These are phyloP conservation scores for Aspergillus luchuensis DNA, from an alignment of 2,329 filamentous ascomycete species.

Conservation along the genomic window DNA sequence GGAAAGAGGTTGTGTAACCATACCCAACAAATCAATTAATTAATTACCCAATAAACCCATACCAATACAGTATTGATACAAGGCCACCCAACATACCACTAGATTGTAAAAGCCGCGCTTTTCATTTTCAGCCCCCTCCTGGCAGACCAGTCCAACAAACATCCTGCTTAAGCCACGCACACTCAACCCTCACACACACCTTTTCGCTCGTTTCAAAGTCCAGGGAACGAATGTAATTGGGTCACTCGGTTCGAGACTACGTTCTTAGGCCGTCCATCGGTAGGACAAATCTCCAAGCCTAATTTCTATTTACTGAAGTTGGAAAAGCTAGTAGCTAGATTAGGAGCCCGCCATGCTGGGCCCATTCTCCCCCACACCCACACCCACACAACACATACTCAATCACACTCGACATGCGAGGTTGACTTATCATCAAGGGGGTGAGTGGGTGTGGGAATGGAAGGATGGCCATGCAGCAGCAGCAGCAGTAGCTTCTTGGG, in stretches of 20 bases:
- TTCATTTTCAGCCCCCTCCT: slow-evolving; percentile 4
- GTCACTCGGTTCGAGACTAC: slow-evolving; percentile 15
- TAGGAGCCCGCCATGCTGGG: slow-evolving; percentile 3
- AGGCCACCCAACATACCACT: slow-evolving; percentile 1
- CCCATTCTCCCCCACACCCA: slow-evolving; percentile 5
- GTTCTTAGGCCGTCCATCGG: slow-evolving; percentile 7
- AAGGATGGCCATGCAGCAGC: slow-evolving; percentile 5
- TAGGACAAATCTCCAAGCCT: slow-evolving; percentile 4
- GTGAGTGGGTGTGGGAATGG: neutral
- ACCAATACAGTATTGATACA: neutral
- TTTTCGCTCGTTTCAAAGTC: slow-evolving; percentile 15
- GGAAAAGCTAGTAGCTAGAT: slow-evolving; percentile 3
- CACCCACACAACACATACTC: neutral
- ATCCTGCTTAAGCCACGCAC: slow-evolving; percentile 14
- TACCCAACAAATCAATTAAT: neutral
- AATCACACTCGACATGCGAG: slow-evolving; percentile 7
- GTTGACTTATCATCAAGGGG: slow-evolving; percentile 5
- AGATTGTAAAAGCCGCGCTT: neutral
- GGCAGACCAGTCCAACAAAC: slow-evolving; percentile 6
- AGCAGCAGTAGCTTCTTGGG: too few species aligned
- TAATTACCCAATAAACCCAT: neutral
- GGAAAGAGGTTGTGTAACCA: neutral
- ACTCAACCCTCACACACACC: neutral
- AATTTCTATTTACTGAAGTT: neutral
- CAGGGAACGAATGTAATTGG: slow-evolving; percentile 3